These are phyloP conservation scores for Glycine tomentella DNA, from an alignment of 306 rosid genomes.

Conservation along the genomic window DNA sequence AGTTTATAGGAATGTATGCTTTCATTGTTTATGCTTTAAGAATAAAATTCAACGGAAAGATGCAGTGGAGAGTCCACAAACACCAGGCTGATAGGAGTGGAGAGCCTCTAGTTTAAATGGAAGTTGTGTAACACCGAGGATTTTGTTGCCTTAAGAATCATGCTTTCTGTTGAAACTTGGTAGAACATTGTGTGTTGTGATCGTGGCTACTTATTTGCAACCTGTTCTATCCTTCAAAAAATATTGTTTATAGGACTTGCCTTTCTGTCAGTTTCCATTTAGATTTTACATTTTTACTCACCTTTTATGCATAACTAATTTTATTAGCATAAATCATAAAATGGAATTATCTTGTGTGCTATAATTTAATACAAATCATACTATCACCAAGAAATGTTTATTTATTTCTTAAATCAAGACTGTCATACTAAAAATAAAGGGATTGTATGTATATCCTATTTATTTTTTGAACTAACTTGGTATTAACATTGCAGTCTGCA, in stretches of 20 bases:
- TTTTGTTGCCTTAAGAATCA: not conserved
- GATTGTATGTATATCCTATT: slow-evolving; percentile 5
- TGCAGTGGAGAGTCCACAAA: not conserved
- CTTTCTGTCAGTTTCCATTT: not conserved
- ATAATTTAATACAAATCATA: slow-evolving; percentile 25
- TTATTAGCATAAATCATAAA: not conserved
- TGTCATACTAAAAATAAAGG: slow-evolving; percentile 19
- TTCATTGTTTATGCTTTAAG: not conserved
- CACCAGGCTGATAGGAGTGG: not conserved
- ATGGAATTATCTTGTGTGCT: slow-evolving; percentile 18
- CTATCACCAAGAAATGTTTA: not conserved
- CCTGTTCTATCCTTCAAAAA: slow-evolving; percentile 4
- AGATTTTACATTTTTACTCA: slow-evolving; percentile 3
- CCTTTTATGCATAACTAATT: slow-evolving; percentile 1
- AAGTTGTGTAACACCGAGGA: not conserved
- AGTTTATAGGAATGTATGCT: not conserved
- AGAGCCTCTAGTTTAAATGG: slow-evolving; percentile 26
- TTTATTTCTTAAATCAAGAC: slow-evolving; percentile 28
- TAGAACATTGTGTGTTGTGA: slow-evolving; percentile 1
- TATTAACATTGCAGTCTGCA: slow-evolving; percentile 73
- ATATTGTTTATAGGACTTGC: not conserved
- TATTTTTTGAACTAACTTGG: slow-evolving; percentile 25
- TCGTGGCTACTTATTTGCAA: slow-evolving; percentile 18
- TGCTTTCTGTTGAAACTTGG: slow-evolving; percentile 1
- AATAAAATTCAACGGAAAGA: slow-evolving; percentile 1